Conservation (phyloP, 352 stramenopile genomes). For the Phytophthora citrophthora region DNA sequence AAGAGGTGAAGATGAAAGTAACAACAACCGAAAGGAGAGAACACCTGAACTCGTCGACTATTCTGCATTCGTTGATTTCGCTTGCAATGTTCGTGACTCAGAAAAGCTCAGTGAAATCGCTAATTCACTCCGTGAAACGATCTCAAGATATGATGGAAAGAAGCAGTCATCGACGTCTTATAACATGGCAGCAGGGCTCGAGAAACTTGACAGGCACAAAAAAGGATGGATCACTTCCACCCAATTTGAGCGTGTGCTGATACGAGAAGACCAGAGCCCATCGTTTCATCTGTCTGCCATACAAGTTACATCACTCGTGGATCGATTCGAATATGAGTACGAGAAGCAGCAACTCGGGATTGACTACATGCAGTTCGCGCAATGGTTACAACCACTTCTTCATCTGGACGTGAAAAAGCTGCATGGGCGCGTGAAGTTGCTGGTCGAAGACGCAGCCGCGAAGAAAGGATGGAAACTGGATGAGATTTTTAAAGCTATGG, state of each 20-base stretch:
- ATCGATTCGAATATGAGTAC: constrained; percentile 79
- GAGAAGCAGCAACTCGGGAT: constrained; percentile 57
- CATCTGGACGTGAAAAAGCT: constrained; percentile 67
- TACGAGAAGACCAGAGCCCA: constrained; percentile 32
- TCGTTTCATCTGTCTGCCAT: constrained; percentile 45
- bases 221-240: constrained; percentile 56
- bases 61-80: constrained; percentile 66
- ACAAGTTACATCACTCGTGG: constrained; percentile 45
- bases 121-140: constrained; percentile 47
- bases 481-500: constrained; percentile 69
- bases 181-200: constrained; percentile 47
- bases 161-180: constrained; percentile 49
- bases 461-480: constrained; percentile 54
- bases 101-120: constrained; percentile 64
- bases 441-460: constrained; percentile 47
- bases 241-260: constrained; percentile 37
- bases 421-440: constrained; percentile 49
- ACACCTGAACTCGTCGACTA: constrained; percentile 53
- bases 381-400: constrained; percentile 72
- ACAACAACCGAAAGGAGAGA: constrained; percentile 18
- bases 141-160: constrained; percentile 65
- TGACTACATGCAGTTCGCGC: constrained; percentile 74
- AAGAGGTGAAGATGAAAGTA: constrained; percentile 6
- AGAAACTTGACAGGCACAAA: constrained; percentile 68
- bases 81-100: constrained; percentile 69